phyloP scores from a whole-genome alignment of 371 early-diverging fungal genomes.

The Catenaria anguillulae region DNA sequence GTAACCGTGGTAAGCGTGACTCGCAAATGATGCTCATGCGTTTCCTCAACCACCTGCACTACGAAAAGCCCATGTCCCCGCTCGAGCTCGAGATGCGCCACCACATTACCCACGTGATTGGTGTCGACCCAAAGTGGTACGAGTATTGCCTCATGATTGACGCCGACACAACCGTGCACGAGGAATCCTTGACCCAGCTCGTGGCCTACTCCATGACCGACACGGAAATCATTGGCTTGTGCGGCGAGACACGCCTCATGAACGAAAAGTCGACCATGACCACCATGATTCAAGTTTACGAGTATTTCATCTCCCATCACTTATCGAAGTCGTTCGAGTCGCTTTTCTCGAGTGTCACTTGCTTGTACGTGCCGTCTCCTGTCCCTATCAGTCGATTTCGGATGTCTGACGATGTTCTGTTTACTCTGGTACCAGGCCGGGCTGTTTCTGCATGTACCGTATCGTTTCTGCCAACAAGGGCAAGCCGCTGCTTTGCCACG shows the following conservation, averaged over 20 bases:
- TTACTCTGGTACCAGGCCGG: too few relatives aligned
- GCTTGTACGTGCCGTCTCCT: too few relatives aligned
- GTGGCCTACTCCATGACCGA: slow-evolving; percentile 61
- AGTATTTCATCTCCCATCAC: slow-evolving; percentile 81
- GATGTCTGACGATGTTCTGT: too few relatives aligned
- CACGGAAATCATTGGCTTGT: slow-evolving; percentile 62
- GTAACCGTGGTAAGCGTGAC: slow-evolving; percentile 99
- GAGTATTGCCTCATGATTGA: slow-evolving; percentile 49
- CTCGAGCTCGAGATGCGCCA: slow-evolving; percentile 81
- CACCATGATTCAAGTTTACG: slow-evolving; percentile 82
- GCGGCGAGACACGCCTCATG: slow-evolving; percentile 66
- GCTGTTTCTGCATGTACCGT: slow-evolving; percentile 93
- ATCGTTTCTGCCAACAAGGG: slow-evolving; percentile 18
- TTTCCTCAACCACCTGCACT: slow-evolving; percentile 95
- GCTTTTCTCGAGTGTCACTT: slow-evolving; percentile 95
- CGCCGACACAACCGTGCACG: slow-evolving; percentile 50
- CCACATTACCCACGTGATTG: slow-evolving; percentile 74
- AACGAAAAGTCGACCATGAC: slow-evolving; percentile 84
- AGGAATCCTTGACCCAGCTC: slow-evolving; percentile 48
- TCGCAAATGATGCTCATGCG: slow-evolving; percentile 98
- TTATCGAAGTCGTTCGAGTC: slow-evolving; percentile 92
- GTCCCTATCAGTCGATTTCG: too few relatives aligned
- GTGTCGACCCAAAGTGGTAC: slow-evolving; percentile 60
- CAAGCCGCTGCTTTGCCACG: slow-evolving; percentile 5
- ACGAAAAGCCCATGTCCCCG: slow-evolving; percentile 64